phyloP scores from a whole-genome alignment of 331 rosid species.

The Stylosanthes scabra region DNA sequence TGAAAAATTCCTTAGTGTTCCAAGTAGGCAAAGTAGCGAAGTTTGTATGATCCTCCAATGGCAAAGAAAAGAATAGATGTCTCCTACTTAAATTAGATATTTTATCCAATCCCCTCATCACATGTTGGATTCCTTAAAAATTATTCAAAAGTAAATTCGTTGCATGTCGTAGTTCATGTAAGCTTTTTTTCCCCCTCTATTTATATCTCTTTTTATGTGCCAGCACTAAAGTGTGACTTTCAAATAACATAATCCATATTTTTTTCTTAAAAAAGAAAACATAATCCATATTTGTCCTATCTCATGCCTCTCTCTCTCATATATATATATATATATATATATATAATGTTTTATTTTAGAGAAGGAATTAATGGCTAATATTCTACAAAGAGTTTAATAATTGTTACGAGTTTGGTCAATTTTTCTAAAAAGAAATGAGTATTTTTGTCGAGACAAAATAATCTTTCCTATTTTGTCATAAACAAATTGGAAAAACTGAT shows the following conservation, averaged over 20 bases:
- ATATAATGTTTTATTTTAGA: no score
- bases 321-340: no score
- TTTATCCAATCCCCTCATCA: constrained; percentile 1
- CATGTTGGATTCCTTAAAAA: not conserved
- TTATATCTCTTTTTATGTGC: not conserved
- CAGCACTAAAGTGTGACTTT: not conserved
- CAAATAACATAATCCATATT: not conserved
- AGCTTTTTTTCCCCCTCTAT: not conserved
- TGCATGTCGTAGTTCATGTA: not conserved
- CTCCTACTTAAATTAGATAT: constrained; percentile 3
- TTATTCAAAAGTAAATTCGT: not conserved
- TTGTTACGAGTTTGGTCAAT: no score
- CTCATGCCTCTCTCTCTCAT: not conserved
- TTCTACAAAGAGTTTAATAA: no score
- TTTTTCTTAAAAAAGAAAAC: no score
- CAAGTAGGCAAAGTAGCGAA: not conserved
- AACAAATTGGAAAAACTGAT: no score
- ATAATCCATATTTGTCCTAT: not conserved
- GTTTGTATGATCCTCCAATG: constrained; percentile 23
- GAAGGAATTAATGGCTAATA: no score
- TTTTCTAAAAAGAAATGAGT: no score
- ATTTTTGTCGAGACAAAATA: no score
- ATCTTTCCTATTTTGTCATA: no score
- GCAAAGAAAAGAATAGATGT: constrained; percentile 4
- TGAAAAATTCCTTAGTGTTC: not conserved